Conservation (phyloP, 352 stramenopile genomes). For the Phytopythium cucurbitacearum region DNA sequence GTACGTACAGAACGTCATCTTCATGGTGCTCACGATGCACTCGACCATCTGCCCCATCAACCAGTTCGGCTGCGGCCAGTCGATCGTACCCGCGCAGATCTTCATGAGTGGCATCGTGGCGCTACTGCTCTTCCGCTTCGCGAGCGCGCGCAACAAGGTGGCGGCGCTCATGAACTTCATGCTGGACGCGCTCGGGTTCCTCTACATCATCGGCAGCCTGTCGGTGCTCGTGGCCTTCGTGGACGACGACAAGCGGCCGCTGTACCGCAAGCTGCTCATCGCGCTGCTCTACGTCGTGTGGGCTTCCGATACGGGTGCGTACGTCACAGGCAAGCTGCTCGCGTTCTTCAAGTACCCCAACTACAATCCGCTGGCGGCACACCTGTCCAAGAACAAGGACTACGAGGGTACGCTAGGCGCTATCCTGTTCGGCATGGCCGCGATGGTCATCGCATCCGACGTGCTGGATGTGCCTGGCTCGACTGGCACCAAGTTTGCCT, state of each 20-base stretch:
- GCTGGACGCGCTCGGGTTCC: constrained; percentile 45
- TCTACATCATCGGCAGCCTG: constrained; percentile 60
- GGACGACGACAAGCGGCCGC: constrained; percentile 42
- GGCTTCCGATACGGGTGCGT: constrained; percentile 91
- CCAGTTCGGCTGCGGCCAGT: constrained; percentile 34
- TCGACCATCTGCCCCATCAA: constrained; percentile 61
- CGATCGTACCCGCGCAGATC: constrained; percentile 26
- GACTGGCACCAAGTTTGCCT: constrained; percentile 65
- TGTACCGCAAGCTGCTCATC: constrained; percentile 62
- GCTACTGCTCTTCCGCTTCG: constrained; percentile 44
- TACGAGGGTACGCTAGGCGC: constrained; percentile 93
- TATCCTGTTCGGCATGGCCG: constrained; percentile 68
- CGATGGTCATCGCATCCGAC: constrained; percentile 70
- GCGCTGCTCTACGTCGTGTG: constrained; percentile 68
- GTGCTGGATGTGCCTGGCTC: constrained; percentile 72
- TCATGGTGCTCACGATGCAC: constrained; percentile 50
- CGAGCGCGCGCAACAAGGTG: constrained; percentile 18
- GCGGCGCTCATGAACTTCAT: constrained; percentile 41
- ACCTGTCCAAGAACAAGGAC: constrained; percentile 95
- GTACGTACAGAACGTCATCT: constrained; percentile 38
- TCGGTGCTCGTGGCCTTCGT: constrained; percentile 54
- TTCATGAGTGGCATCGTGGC: constrained; percentile 28
- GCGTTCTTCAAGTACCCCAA: constrained; percentile 78
- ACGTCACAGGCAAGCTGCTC: constrained; percentile 89
- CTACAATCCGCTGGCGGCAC: constrained; percentile 81